A percentile compares a stretch with the other conserved stretches of the same genome.
phyloP scores from a whole-genome alignment of 306 rosid species.

The Cercis canadensis region DNA sequence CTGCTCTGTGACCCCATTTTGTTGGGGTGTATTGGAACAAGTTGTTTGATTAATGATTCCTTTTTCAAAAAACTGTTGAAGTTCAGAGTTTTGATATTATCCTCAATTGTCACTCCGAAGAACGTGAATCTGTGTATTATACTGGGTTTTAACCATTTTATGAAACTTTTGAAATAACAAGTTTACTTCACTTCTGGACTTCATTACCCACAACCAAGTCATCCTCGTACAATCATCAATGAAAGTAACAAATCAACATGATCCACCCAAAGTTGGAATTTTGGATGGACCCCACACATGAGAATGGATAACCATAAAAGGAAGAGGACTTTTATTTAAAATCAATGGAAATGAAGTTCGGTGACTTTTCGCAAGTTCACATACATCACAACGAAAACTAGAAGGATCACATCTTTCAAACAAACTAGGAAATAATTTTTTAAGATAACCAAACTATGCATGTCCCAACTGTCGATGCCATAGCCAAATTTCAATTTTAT shows the following conservation, averaged over 20 bases:
- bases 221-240: background rate
- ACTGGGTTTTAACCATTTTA: no score
- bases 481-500: background rate
- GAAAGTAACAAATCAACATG: conserved; percentile 3
- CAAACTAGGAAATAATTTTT: no score
- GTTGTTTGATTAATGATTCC: conserved; percentile 11
- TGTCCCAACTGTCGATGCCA: conserved; percentile 21
- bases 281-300: background rate
- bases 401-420: background rate
- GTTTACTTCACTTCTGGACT: background rate
- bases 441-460: conserved; percentile 12
- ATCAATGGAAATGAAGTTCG: background rate
- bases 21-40: background rate
- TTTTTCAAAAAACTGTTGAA: background rate
- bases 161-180: background rate
- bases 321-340: background rate
- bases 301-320: background rate
- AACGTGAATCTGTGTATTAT: background rate
- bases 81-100: background rate
- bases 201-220: background rate
- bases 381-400: background rate
- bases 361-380: conserved; percentile 12
- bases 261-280: background rate
- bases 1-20: no score
- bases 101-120: background rate